These are phyloP conservation scores for Saccharomycopsis synnaedendra DNA, from an alignment of 805 yeast genomes.

Conservation along the genomic window DNA sequence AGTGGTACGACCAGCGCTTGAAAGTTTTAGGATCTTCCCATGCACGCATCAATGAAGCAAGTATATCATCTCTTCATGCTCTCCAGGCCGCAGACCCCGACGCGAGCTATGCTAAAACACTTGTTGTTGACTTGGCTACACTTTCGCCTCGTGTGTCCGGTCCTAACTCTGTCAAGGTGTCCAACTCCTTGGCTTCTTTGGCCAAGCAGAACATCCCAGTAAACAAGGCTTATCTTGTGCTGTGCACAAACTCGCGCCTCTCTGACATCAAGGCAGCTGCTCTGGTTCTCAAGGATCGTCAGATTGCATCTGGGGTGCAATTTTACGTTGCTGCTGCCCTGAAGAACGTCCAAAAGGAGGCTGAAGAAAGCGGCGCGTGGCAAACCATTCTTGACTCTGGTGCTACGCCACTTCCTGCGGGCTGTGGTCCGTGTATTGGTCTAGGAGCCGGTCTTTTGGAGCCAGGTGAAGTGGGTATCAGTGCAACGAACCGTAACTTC, in stretches of 20 bases:
- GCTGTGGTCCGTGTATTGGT: conserved; percentile 99
- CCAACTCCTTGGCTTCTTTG: conserved; percentile 66
- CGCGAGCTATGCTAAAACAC: conserved; percentile 81
- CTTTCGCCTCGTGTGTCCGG: conserved; percentile 88
- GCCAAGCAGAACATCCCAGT: conserved; percentile 64
- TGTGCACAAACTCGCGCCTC: conserved; percentile 92
- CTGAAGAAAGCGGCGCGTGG: conserved; percentile 91
- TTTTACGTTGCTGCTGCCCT: conserved; percentile 98
- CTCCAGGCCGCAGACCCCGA: conserved; percentile 42
- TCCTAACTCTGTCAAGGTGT: conserved; percentile 92
- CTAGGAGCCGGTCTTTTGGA: conserved; percentile 87
- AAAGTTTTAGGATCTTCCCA: conserved; percentile 36
- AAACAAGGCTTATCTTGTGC: conserved; percentile 93
- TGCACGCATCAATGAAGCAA: conserved; percentile 62
- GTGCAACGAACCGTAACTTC: conserved; percentile 97
- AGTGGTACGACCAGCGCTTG: conserved; percentile 64
- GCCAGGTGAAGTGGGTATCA: conserved; percentile 96
- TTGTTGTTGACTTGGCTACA: conserved; percentile 68
- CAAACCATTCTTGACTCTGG: conserved; percentile 82
- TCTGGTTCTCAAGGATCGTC: conserved; percentile 65
- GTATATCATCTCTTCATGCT: conserved; percentile 44
- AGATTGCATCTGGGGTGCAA: conserved; percentile 82
- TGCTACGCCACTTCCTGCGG: conserved; percentile 90
- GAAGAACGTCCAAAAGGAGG: conserved; percentile 83
- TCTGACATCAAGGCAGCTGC: conserved; percentile 95